phyloP scores from a whole-genome alignment of 2,329 filamentous ascomycete species.

The Paracamarosporium sp. region DNA sequence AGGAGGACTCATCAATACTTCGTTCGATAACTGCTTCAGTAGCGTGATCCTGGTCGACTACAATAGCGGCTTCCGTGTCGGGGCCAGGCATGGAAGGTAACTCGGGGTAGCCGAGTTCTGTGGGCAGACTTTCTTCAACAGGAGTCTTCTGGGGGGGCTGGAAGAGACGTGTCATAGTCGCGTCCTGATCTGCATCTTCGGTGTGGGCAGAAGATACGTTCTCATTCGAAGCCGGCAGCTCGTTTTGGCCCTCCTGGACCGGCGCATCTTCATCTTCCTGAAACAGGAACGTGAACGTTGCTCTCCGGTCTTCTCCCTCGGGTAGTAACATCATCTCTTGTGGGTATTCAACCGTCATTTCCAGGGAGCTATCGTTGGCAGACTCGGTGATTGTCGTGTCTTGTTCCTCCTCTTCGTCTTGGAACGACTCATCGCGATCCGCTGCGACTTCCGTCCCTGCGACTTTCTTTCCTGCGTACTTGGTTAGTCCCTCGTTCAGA shows the following conservation, averaged over 20 bases:
- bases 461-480: slow-evolving; percentile 33
- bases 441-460: slow-evolving; percentile 4
- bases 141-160: slow-evolving; percentile 24
- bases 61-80: not conserved
- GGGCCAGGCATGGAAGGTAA: not conserved
- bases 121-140: not conserved
- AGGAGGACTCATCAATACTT: no score
- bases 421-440: slow-evolving; percentile 14
- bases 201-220: not conserved
- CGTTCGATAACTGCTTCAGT: not conserved
- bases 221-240: slow-evolving; percentile 4
- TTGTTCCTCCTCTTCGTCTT: slow-evolving; percentile 18
- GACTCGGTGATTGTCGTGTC: slow-evolving; percentile 20
- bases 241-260: slow-evolving; percentile 9
- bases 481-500: slow-evolving; percentile 15
- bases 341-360: slow-evolving; percentile 7
- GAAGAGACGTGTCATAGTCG: slow-evolving; percentile 29
- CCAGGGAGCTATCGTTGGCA: slow-evolving; percentile 16
- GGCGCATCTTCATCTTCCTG: slow-evolving; percentile 17
- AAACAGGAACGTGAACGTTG: slow-evolving; percentile 26
- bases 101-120: not conserved
- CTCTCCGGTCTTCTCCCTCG: slow-evolving; percentile 10
- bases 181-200: slow-evolving; percentile 18
- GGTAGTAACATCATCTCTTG: not conserved
- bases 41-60: not conserved